Base-by-base conservation (phyloP, 768 basidiomycete species). In the Lactarius psammicola region DNA sequence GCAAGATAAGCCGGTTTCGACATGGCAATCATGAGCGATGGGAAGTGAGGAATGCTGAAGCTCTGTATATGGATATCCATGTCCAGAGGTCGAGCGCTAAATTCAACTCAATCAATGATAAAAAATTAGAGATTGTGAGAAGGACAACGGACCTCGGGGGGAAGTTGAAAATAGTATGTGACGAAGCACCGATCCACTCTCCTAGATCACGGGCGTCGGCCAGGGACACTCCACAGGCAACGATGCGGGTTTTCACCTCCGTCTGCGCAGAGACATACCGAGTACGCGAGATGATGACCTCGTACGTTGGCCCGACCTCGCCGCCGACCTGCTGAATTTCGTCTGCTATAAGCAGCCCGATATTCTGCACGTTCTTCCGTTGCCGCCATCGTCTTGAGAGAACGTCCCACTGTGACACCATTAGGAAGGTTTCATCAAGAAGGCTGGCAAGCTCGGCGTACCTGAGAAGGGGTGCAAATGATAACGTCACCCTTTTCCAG, bases 1-100 rank as follows among this genome's bases (percentile, higher is more conserved):
- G 95, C 88, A 8, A 98, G 85, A 75, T 98, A 98, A 0, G 96
- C 92, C 0, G 97, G 97, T 74, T 98, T 98, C 10, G 95, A 95
- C 97, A 99, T 98, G 54, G 95, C 85, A 66, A 98, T 94, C 96
- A 99, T 98, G 49, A 99, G 80, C 0, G 95, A 97, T 0, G 97
- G 95, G 86, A 96, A 97, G 73, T 98, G 97, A n/a, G 95, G 93
- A 55, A 95, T 92, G 31, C 85, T 85, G 80, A 97, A 99, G 49
- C 92, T 94, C 73, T 99, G 97, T 9, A 99, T 79, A 73, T 98
- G 95, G 56, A 99, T 95, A 65, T 98, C 94, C 87, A 99, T 91
- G 69, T 97, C 95, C 13, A 98, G 79, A 3, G 96, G 95, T n/a
- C 96, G 92, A 18, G 95, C 94, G 70, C 94, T 94, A 59, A 30